These are phyloP conservation scores for Ascoidea rubescens DNA, from an alignment of 805 yeast genomes.

Conservation along the genomic window DNA sequence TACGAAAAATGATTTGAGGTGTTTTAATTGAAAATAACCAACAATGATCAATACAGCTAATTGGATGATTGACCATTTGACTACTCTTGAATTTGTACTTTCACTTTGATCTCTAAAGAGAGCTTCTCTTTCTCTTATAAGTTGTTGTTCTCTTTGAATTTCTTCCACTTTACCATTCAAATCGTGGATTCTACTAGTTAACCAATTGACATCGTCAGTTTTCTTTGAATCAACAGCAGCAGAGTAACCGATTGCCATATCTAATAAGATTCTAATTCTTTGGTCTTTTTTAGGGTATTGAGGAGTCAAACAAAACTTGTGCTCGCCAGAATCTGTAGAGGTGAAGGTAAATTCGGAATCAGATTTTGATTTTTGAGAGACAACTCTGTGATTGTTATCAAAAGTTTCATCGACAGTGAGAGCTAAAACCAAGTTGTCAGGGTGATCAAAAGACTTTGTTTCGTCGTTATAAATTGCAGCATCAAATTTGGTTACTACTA, in stretches of 20 bases:
- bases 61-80: slow-evolving; percentile 65
- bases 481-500: slow-evolving; percentile 67
- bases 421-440: slow-evolving; percentile 29
- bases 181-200: slow-evolving; percentile 41
- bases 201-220: slow-evolving; percentile 34
- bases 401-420: slow-evolving; percentile 43
- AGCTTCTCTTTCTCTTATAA: slow-evolving; percentile 57
- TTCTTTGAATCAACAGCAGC: slow-evolving; percentile 50
- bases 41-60: slow-evolving; percentile 50
- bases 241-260: slow-evolving; percentile 55
- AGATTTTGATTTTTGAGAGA: slow-evolving; percentile 45
- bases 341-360: slow-evolving; percentile 67
- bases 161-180: slow-evolving; percentile 43
- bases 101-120: slow-evolving; percentile 69
- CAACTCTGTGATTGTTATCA: slow-evolving; percentile 71
- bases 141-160: slow-evolving; percentile 51
- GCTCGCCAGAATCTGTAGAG: slow-evolving; percentile 76
- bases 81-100: slow-evolving; percentile 55
- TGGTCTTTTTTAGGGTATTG: slow-evolving; percentile 23
- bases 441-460: slow-evolving; percentile 35
- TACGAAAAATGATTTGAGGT: slow-evolving; percentile 69
- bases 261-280: slow-evolving; percentile 60
- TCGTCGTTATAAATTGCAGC: slow-evolving; percentile 45
- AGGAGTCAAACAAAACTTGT: slow-evolving; percentile 63
- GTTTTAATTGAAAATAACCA: slow-evolving; percentile 65